A percentile compares a stretch with the other conserved stretches of the same genome.
Evolutionary conservation across 805 yeast genomes (phyloP).

Genomic region (Kregervanrija delftensis): DNA sequence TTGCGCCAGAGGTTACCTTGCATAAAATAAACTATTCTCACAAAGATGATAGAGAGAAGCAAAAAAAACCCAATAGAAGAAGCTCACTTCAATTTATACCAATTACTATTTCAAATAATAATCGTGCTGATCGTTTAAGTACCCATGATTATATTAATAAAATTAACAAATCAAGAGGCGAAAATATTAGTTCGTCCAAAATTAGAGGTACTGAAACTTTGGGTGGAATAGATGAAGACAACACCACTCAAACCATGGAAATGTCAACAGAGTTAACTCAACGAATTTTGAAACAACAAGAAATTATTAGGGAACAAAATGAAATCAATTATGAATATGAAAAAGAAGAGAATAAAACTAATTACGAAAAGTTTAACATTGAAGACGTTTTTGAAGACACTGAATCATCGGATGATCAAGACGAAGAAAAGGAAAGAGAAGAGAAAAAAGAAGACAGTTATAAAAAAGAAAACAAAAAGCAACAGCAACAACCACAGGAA

Average conservation of each 20-base stretch:
- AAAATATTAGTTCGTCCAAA: neutral
- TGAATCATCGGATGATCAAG: neutral
- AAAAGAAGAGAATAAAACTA: neutral
- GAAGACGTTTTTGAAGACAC: constrained; percentile 8
- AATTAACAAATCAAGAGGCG: constrained; percentile 8
- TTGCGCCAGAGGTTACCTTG: constrained; percentile 68
- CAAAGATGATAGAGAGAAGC: constrained; percentile 6
- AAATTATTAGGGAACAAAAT: constrained; percentile 4
- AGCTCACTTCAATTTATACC: constrained; percentile 1
- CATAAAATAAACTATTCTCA: constrained; percentile 32
- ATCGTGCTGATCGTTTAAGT: neutral
- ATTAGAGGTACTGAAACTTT: neutral
- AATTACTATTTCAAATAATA: neutral
- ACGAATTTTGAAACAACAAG: constrained; percentile 15
- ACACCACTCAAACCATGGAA: constrained; percentile 23
- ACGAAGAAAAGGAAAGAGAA: constrained; percentile 5
- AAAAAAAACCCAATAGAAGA: constrained; percentile 1
- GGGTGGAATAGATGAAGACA: constrained; percentile 16
- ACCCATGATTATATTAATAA: constrained; percentile 1
- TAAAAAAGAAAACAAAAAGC: neutral
- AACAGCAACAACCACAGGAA: neutral
- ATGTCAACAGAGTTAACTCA: constrained; percentile 20
- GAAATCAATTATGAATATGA: neutral
- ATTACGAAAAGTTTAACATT: neutral
- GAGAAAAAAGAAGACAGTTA: neutral